Conservation (phyloP, 805 yeast genomes). For the Blastobotrys terrestris region DNA sequence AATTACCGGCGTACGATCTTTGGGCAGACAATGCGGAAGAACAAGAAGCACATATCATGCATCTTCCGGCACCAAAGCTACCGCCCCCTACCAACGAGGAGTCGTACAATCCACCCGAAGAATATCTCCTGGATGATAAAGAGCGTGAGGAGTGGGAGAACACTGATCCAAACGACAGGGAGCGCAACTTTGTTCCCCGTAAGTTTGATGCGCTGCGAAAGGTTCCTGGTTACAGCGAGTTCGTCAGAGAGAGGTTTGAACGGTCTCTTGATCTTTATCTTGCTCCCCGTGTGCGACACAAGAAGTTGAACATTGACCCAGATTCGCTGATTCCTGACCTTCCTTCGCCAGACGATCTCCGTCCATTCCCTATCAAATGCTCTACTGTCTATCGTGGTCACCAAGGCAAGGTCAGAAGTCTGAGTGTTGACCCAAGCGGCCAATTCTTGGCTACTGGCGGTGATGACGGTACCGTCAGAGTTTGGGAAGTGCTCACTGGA, state of each 20-base stretch:
- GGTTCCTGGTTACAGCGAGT: conserved; percentile 88
- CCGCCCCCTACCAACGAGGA: conserved; percentile 97
- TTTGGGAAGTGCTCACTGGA: conserved; percentile 97
- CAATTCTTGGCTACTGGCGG: conserved; percentile 96
- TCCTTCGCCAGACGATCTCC: conserved; percentile 92
- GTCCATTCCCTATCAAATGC: conserved; percentile 92
- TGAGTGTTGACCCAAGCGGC: conserved; percentile 84
- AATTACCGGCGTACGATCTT: conserved; percentile 57
- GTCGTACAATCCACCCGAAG: conserved; percentile 96
- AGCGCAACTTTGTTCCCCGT: conserved; percentile 71
- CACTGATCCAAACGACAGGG: conserved; percentile 70
- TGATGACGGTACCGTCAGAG: conserved; percentile 89
- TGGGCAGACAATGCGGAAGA: conserved; percentile 71
- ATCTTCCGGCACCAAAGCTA: conserved; percentile 86
- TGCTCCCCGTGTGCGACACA: conserved; percentile 92
- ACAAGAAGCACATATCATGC: conserved; percentile 78
- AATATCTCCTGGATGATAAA: conserved; percentile 74
- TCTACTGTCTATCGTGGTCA: conserved; percentile 85
- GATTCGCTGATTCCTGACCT: conserved; percentile 92
- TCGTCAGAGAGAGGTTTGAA: conserved; percentile 86
- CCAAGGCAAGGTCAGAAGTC: conserved; percentile 68
- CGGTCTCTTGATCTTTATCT: conserved; percentile 87
- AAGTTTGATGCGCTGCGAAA: conserved; percentile 76
- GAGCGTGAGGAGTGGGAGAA: conserved; percentile 68
- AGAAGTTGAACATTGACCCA: conserved; percentile 89